Base-by-base conservation (phyloP, 164 flowering plant species). In the Echeveria elegans region DNA sequence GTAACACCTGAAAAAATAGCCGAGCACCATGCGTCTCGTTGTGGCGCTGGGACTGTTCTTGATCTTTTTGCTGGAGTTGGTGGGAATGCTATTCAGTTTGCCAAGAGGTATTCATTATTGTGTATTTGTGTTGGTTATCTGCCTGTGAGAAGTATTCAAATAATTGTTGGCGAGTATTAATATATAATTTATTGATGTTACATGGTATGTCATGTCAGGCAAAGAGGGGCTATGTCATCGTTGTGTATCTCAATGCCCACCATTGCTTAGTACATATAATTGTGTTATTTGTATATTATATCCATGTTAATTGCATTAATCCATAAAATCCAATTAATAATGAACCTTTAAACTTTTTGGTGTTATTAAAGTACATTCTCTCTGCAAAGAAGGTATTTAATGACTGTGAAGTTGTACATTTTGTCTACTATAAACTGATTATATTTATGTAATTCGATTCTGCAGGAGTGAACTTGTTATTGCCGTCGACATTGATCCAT, bases 61-160 rank as follows among this genome's bases (percentile, higher is more conserved):
- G 99, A 94, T 73, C 81, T 85, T 63, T 94, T 94, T 71, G 79
- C 97, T 29, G 99, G 99, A 66, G 96, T 87, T 72, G 99, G 97
- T 64, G 97, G 99, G 68, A 94, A 94, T 79, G 89, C 97, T 15
- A 94, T 94, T 72, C 97, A 89, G 71, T 86, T 94, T 76, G 96
- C 99, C 9, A 77, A 53, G 69, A 76, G 83, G 98, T 92, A 59
- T 63, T 68, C n/a, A n/a, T n/a, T n/a, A n/a, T n/a, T n/a, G n/a
- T n/a, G n/a, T n/a, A n/a, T n/a, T n/a, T 34, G 29, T 15, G 47
- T 63, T 21, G 43, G 7, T 36, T 19, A 31, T 23, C 32, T 41
- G 30, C n/a, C 36, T 15, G 36, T 32, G 32, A 23, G 18, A 43
- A 59, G 26, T 50, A 30, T 66, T 40, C 24, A 24, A n/a, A 52